phyloP scores from a whole-genome alignment of 345 rosid species.

The Gossypium sturtianum region DNA sequence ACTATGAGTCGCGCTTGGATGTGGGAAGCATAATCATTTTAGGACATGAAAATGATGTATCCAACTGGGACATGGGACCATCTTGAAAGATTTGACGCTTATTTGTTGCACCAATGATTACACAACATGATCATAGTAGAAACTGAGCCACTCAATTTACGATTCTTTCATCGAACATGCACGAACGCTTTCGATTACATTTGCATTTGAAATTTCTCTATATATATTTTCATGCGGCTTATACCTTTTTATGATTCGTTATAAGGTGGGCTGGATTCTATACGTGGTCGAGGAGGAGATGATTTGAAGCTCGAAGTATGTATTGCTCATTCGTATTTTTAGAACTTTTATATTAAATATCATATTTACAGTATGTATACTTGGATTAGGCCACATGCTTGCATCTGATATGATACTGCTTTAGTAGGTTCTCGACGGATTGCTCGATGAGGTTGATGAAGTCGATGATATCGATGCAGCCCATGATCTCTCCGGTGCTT shows the following conservation, averaged over 20 bases:
- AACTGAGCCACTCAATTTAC: neutral
- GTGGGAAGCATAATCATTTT: neutral
- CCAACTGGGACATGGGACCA: neutral
- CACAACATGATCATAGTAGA: neutral
- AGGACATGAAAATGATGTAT: neutral
- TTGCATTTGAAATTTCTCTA: neutral
- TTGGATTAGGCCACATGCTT: slow-evolving; percentile 8
- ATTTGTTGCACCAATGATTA: neutral
- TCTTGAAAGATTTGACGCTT: neutral
- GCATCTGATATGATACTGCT: slow-evolving; percentile 22
- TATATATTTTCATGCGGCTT: slow-evolving; percentile 12
- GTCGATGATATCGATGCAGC: slow-evolving; percentile 63
- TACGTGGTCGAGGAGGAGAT: slow-evolving; percentile 31
- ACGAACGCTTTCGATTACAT: neutral
- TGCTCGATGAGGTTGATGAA: slow-evolving; percentile 65
- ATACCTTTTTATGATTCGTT: slow-evolving; percentile 5
- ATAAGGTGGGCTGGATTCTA: slow-evolving; percentile 52
- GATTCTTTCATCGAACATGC: slow-evolving; percentile 4
- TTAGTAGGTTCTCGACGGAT: slow-evolving; percentile 70
- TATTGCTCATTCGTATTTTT: slow-evolving; percentile 10
- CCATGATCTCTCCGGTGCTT: slow-evolving; percentile 36
- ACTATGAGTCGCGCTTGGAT: too few relatives aligned
- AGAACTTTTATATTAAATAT: neutral
- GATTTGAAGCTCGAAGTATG: slow-evolving; percentile 67
- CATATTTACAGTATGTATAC: neutral